Percentiles rank a stretch among this genome's conserved stretches.
Evolutionary conservation across 306 rosid genomes (phyloP).

Genomic region (Vigna mungo): DNA sequence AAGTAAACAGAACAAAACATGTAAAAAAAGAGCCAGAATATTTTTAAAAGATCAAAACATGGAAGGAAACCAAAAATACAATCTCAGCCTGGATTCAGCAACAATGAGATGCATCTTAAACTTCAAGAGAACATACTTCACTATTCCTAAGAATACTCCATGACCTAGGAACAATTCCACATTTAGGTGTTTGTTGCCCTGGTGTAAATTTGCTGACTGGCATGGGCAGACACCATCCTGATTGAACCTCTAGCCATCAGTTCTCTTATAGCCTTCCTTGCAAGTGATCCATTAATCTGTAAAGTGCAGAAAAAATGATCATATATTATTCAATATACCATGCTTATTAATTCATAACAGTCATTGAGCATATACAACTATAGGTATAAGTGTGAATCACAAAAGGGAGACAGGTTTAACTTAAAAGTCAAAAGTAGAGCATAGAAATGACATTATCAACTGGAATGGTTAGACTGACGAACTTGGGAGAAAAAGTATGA

Average conservation of each 20-base stretch:
- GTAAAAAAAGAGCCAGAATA: conserved; percentile 1
- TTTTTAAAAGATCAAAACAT: not conserved
- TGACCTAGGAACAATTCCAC: not conserved
- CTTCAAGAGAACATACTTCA: conserved; percentile 38
- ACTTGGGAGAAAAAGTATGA: not conserved
- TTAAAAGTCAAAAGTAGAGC: not conserved
- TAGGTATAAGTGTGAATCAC: not conserved
- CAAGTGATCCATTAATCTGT: conserved; percentile 77
- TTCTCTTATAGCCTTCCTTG: conserved; percentile 73
- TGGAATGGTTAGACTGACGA: no score
- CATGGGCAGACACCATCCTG: conserved; percentile 74
- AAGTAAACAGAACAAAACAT: not conserved
- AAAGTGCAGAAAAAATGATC: conserved; percentile 1
- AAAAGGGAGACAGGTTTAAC: not conserved
- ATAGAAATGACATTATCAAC: not conserved
- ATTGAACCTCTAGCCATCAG: conserved; percentile 75
- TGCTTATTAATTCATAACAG: not conserved
- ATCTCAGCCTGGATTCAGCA: conserved; percentile 28
- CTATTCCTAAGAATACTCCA: conserved; percentile 34
- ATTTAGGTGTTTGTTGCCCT: conserved; percentile 79
- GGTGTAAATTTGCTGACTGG: conserved; percentile 81
- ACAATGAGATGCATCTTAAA: conserved; percentile 31
- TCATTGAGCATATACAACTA: not conserved
- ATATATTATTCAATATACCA: not conserved
- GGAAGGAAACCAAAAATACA: conserved; percentile 35